Base-by-base conservation (phyloP, 2,329 filamentous ascomycete genomes). In the Diplodia sapinea region DNA sequence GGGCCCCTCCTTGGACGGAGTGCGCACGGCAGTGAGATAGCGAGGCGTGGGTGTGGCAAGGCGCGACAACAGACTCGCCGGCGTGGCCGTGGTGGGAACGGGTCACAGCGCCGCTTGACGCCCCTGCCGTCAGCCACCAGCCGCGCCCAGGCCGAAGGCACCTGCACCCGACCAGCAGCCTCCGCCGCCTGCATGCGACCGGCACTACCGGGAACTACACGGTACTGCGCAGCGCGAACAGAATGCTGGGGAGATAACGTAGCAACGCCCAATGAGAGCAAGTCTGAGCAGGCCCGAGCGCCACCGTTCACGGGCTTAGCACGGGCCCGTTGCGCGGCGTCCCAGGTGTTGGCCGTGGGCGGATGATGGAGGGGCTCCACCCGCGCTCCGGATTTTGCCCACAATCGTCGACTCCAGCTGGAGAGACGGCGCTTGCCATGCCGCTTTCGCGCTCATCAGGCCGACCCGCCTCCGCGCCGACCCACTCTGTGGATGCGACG, bases 301-400 rank as follows among this genome's bases (percentile, higher is more conserved):
- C 12, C 40, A 33, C 59, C 59, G 59, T 38, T 50, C n/a, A 36
- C 59, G 59, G 38, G 13, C 59, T 62, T 51, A 29, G 59, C 59
- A 26, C 55, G 36, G 54, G 51, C 51, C 26, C 51, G 51, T 33
- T 55, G 55, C n/a, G 20, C 54, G 31, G 31, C 51, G 54, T 33
- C n/a, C 17, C 23, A 20, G 40, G 31, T 33, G 36, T 38, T 38
- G 36, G 2, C 20, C 47, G 33, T 17, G 43, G 59, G 43, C 29
- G 43, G 26, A 62, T 50, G 55, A 43, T 62, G 57, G 59, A 36
- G 54, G n/a, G 31, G 59, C 43, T 51, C 59, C 59, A 63, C 59
- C 5, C 17, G 43, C 11, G 59, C 59, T 63, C 59, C 59, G 59
- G 59, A 51, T 63, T 63, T 20, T 17, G 40, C 57, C 57, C 57